Percentiles rank a stretch among this genome's conserved stretches.
Evolutionary conservation across 202 grass and related monocot species (phyloP).

Genomic region (Alloteropsis angusta): DNA sequence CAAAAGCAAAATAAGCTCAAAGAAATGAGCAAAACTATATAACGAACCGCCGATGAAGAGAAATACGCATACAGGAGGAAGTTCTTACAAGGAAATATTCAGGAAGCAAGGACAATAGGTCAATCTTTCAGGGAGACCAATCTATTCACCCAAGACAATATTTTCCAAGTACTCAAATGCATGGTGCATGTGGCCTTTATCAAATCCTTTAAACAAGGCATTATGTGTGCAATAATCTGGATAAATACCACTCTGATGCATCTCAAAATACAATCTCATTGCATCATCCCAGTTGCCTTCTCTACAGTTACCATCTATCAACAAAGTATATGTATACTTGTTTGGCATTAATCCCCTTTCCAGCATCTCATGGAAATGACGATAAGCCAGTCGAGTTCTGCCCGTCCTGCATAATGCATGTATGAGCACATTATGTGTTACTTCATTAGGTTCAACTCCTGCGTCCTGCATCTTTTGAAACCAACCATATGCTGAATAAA

Average conservation of each 20-base stretch:
- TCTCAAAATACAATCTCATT: conserved; percentile 54
- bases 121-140: conserved; percentile 16
- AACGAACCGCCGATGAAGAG: background rate
- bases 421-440: conserved; percentile 82
- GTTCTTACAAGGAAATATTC: conserved; percentile 28
- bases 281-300: conserved; percentile 55
- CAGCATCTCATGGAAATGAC: conserved; percentile 60
- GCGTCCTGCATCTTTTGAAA: conserved; percentile 52
- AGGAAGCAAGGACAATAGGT: background rate
- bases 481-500: conserved; percentile 53
- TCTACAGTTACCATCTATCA: conserved; percentile 64
- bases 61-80: conserved; percentile 3
- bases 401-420: conserved; percentile 60
- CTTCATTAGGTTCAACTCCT: conserved; percentile 54
- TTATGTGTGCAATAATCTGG: conserved; percentile 41
- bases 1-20: conserved; percentile 16
- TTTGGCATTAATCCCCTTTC: conserved; percentile 61
- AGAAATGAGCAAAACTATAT: conserved; percentile 12
- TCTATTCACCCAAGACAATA: conserved; percentile 41
- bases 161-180: conserved; percentile 43
- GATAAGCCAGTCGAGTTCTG: conserved; percentile 53
- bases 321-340: conserved; percentile 77
- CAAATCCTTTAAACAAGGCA: conserved; percentile 47
- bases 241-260: conserved; percentile 42
- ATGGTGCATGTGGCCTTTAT: conserved; percentile 25